Evolutionary conservation across 495 filamentous ascomycete genomes (phyloP).

Genomic region (Massariosphaeria phaeospora): DNA sequence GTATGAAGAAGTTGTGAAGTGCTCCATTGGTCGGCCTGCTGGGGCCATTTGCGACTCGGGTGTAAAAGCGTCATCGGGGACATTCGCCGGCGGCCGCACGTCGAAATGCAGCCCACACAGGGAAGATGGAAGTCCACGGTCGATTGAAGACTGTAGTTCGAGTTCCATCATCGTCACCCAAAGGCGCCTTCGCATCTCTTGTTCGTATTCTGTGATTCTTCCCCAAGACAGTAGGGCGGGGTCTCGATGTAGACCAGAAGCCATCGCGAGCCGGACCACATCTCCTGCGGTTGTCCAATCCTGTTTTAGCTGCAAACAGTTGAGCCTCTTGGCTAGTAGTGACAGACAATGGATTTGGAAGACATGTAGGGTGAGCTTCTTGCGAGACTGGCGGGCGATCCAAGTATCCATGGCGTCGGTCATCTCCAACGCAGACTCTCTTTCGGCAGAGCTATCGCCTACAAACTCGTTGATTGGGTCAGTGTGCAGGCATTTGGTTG

Average conservation of each 20-base stretch:
- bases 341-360: slow-evolving; percentile 29
- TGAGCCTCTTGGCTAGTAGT: slow-evolving; percentile 26
- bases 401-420: slow-evolving; percentile 41
- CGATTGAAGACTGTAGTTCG: slow-evolving; percentile 27
- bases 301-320: slow-evolving; percentile 30
- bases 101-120: slow-evolving; percentile 25
- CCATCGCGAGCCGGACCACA: slow-evolving; percentile 23
- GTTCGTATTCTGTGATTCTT: slow-evolving; percentile 19
- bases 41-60: slow-evolving; percentile 3
- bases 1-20: slow-evolving; percentile 27
- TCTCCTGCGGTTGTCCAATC: slow-evolving; percentile 27
- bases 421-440: slow-evolving; percentile 41
- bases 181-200: slow-evolving; percentile 27
- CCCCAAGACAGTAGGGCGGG: slow-evolving; percentile 7
- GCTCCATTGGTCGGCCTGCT: slow-evolving; percentile 1
- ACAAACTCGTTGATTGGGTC: slow-evolving; percentile 32
- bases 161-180: slow-evolving; percentile 30
- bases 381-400: slow-evolving; percentile 41
- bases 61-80: slow-evolving; percentile 14
- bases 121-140: slow-evolving; percentile 19
- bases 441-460: slow-evolving; percentile 40
- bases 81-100: slow-evolving; percentile 18
- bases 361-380: slow-evolving; percentile 31
- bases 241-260: slow-evolving; percentile 25
- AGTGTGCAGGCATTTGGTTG: slow-evolving; percentile 4